Evolutionary conservation across 1,139 yeast species (phyloP), one percentile per base, ranked within the genome.

Genomic region (Wickerhamomyces sp.): DNA sequence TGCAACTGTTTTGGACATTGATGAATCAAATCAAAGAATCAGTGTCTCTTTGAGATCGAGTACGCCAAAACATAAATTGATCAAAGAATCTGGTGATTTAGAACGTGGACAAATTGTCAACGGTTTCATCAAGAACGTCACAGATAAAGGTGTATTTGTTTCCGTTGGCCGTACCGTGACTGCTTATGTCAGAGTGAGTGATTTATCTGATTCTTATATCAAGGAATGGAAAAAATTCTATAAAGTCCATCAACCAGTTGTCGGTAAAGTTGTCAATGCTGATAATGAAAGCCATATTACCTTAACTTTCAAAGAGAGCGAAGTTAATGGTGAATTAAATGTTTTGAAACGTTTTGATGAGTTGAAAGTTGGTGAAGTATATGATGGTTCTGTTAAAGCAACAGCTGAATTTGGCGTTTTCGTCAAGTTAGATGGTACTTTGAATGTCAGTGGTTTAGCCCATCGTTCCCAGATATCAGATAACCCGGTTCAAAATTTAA

Each of bases 401-500:
- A 87, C 83, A 16, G 81, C 90, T 36, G 95, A 87, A 39, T 92
- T 81, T 57, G 98, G 98, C 65, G 95, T 89, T 5, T 90, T 92
- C 58, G 84, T 92, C 35, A 79, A 76, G 48, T 69, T 92, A 43
- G 88, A 82, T 53, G 87, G 85, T 38, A 81, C 94, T 33, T 67
- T 76, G 38, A 78, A 79, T 52, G 72, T 89, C 41, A 78, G 84
- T 54, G 98, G 97, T 41, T 74, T 92, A 50, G 90, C 96, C 54
- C 97, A 92, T 60, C 81, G 74, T 46, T 74, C 92, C 28, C 84
- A 92, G 62, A 83, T 92, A 43, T 82, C 97, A 16, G 97, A 90
- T 52, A 61, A 60, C 7, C 65, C 74, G 37, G 72, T 87, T 25
- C 67, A 65, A 33, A 72, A 77, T 45, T 48, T 75, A 30, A 51